A percentile compares a stretch with the other conserved stretches of the same genome.
Evolutionary conservation across 305 asterid species (phyloP).

Genomic region (Striga hermonthica): DNA sequence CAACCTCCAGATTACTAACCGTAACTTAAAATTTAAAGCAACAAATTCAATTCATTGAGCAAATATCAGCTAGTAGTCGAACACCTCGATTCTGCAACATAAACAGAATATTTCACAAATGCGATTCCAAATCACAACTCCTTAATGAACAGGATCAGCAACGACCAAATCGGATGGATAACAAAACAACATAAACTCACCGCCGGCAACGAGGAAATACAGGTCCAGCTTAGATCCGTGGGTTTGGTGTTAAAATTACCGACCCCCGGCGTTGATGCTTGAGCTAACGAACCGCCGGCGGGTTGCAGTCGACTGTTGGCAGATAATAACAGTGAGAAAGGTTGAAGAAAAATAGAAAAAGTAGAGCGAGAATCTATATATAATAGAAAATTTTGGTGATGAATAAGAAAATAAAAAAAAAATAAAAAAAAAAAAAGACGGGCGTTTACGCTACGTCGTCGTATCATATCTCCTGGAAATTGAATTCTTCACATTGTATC

Average conservation of each 20-base stretch:
- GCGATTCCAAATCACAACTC: conserved; percentile 30
- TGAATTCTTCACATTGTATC: neutral
- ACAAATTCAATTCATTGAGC: conserved; percentile 17
- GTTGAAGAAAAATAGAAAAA: conserved; percentile 13
- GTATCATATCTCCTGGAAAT: conserved; percentile 22
- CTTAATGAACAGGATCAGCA: conserved; percentile 18
- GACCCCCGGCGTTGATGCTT: conserved; percentile 31
- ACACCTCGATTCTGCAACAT: conserved; percentile 19
- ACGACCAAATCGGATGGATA: conserved; percentile 5
- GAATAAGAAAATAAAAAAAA: too few species aligned
- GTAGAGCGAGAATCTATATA: conserved; percentile 25
- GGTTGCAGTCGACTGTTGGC: conserved; percentile 37
- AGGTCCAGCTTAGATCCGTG: conserved; percentile 34
- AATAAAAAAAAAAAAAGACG: conserved; percentile 16
- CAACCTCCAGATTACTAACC: conserved; percentile 21
- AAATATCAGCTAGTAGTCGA: neutral
- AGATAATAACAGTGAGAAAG: conserved; percentile 26
- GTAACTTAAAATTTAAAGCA: conserved; percentile 19
- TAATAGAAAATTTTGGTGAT: too few species aligned
- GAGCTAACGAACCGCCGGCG: conserved; percentile 33
- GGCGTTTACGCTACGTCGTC: conserved; percentile 31
- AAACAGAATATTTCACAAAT: conserved; percentile 10
- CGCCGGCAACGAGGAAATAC: conserved; percentile 28
- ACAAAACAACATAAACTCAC: conserved; percentile 32
- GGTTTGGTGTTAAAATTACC: conserved; percentile 21